Evolutionary conservation across 2,329 filamentous ascomycete species (phyloP).

Genomic region (Verticillium tricorpus): DNA sequence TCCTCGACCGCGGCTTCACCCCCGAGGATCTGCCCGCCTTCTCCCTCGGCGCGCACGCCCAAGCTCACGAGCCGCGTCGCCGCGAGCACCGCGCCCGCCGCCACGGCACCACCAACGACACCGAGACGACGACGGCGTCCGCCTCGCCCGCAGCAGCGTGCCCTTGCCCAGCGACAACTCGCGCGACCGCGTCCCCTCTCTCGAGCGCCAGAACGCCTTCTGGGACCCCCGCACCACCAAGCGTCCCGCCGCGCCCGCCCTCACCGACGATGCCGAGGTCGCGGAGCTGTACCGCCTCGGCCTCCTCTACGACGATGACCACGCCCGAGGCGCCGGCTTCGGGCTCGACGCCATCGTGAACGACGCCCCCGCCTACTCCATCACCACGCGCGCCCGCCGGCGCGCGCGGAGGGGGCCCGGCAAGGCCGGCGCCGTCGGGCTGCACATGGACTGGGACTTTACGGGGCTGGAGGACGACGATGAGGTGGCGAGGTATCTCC

Average conservation of each 20-base stretch:
- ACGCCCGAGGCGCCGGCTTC: conserved; percentile 29
- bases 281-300: conserved; percentile 39
- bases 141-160: conserved; percentile 28
- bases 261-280: conserved; percentile 27
- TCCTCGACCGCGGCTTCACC: background rate
- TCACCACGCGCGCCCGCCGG: conserved; percentile 28
- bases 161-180: conserved; percentile 31
- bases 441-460: conserved; percentile 37
- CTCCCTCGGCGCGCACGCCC: background rate
- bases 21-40: background rate
- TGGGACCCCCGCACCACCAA: conserved; percentile 33
- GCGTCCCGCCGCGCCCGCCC: background rate
- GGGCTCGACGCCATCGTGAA: conserved; percentile 33
- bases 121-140: conserved; percentile 23
- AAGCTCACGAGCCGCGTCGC: background rate
- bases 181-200: conserved; percentile 28
- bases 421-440: conserved; percentile 10
- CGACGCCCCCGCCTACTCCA: conserved; percentile 31
- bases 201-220: conserved; percentile 44
- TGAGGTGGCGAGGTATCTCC: conserved; percentile 30
- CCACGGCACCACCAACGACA: background rate
- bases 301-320: conserved; percentile 38
- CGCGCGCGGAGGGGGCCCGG: conserved; percentile 14
- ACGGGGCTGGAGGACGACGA: conserved; percentile 36
- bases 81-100: background rate